Evolutionary conservation across 2,329 filamentous ascomycete genomes (phyloP).

Genomic region (Pyrenochaeta sp.): DNA sequence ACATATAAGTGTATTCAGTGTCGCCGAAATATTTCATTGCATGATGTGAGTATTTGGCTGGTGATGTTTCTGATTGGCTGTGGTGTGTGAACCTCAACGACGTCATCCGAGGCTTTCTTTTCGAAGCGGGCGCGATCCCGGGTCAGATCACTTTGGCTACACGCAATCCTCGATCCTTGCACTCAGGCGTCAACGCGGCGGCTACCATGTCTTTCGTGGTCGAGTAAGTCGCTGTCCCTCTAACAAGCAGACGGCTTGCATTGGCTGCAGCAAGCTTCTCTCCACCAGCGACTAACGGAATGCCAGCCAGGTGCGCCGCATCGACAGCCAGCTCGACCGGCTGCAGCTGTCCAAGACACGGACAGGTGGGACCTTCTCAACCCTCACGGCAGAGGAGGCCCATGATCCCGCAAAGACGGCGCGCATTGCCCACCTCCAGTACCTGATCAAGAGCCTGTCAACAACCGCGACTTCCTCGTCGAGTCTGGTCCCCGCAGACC

Average conservation of each 20-base stretch:
- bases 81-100: background rate
- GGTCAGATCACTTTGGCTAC: conserved; percentile 8
- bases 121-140: conserved; percentile 9
- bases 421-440: conserved; percentile 67
- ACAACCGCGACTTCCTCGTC: conserved; percentile 70
- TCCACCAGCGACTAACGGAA: conserved; percentile 8
- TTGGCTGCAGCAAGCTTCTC: background rate
- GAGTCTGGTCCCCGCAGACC: conserved; percentile 63
- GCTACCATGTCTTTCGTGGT: conserved; percentile 52
- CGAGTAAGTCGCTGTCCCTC: conserved; percentile 41
- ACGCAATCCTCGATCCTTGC: conserved; percentile 2
- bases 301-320: conserved; percentile 61
- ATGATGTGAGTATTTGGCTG: too few species aligned
- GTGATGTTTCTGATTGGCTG: too few species aligned
- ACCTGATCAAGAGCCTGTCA: conserved; percentile 74
- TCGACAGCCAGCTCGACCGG: conserved; percentile 66
- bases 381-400: conserved; percentile 42
- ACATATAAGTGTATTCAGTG: too few species aligned
- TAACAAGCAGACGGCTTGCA: background rate
- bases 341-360: conserved; percentile 57
- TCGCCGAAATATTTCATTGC: too few species aligned
- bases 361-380: conserved; percentile 35
- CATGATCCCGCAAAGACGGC: conserved; percentile 52
- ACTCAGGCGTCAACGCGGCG: conserved; percentile 26
- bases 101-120: conserved; percentile 6